Percentiles rank a stretch among this genome's conserved stretches.
Evolutionary conservation across 2,329 filamentous ascomycete genomes (phyloP).

Genomic region (Clonostachys rosea): DNA sequence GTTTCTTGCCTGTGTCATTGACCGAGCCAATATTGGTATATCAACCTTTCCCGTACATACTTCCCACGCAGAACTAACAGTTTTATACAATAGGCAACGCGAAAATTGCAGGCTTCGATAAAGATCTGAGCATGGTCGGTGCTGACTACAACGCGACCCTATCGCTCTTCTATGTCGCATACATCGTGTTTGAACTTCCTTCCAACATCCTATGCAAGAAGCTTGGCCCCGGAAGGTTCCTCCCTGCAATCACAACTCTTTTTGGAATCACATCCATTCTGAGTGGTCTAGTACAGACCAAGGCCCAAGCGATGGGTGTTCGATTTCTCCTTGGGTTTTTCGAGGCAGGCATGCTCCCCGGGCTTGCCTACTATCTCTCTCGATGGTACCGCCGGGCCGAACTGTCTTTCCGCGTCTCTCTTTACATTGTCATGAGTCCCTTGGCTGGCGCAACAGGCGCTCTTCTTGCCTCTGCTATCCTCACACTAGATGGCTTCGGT

Average conservation of each 20-base stretch:
- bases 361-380: slow-evolving; percentile 47
- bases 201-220: slow-evolving; percentile 25
- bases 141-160: slow-evolving; percentile 52
- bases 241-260: slow-evolving; percentile 29
- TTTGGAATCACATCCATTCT: slow-evolving; percentile 46
- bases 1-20: slow-evolving; percentile 54
- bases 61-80: too few relatives aligned
- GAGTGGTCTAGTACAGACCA: slow-evolving; percentile 39
- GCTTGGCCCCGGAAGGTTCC: slow-evolving; percentile 24
- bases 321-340: slow-evolving; percentile 47
- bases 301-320: slow-evolving; percentile 37
- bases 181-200: slow-evolving; percentile 29
- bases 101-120: slow-evolving; percentile 58
- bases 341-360: slow-evolving; percentile 48
- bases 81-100: slow-evolving; percentile 51
- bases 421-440: slow-evolving; percentile 55
- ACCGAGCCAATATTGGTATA: slow-evolving; percentile 61
- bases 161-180: slow-evolving; percentile 57
- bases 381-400: slow-evolving; percentile 53
- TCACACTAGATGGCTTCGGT: slow-evolving; percentile 35
- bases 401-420: slow-evolving; percentile 30
- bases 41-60: background rate
- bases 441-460: slow-evolving; percentile 45
- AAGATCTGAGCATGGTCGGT: slow-evolving; percentile 51
- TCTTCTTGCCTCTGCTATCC: slow-evolving; percentile 49